Base-by-base conservation (phyloP, 2,329 filamentous ascomycete species). In the Calcarisporium arbuscula region DNA sequence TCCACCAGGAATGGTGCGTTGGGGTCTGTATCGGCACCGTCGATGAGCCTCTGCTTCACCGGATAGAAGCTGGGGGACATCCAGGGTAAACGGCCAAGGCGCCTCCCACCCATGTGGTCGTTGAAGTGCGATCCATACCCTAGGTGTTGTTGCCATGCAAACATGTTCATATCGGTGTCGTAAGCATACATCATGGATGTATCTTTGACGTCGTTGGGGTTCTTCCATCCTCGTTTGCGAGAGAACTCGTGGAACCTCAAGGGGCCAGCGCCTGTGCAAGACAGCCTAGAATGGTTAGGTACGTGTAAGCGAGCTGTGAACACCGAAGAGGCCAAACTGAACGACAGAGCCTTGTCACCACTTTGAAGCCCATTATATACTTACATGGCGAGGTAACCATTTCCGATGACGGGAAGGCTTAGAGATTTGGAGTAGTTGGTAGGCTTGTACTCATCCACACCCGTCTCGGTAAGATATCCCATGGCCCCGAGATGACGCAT, bases 401-500 rank as follows among this genome's bases (percentile, higher is more conserved):
- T 52, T 1, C 50, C 47, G 10, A 66, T 58, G 14, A 54, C 46
- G 5, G 53, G 49, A 16, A 61, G 46, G 26, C 48, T 51, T 33
- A 65, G 40, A 0, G 58, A 52, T 27, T 49, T 59, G 28, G 53
- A 49, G 35, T 61, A 65, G 45, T 58, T 63, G 35, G 57, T 65
- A 0, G 53, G 47, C 41, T 46, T 43, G 43, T 64, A 67, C 19
- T 54, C 50, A 28, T 65, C 58, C 0, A 39, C 32, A 1, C 46
- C 57, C 1, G 51, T 49, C 39, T 65, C 60, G 1, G 46, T 44
- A 29, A 66, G 45, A 39, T 64, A 60, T 1, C 62, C 61, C 56
- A 64, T 62, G 1, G 60, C 53, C 1, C 46, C 50, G 1, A 65
- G 40, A 35, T 65, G 62, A 11, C 56, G 47, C 45, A 65, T 46